phyloP scores from a whole-genome alignment of 805 yeast species.

The Kluyveromyces nonfermentans region DNA sequence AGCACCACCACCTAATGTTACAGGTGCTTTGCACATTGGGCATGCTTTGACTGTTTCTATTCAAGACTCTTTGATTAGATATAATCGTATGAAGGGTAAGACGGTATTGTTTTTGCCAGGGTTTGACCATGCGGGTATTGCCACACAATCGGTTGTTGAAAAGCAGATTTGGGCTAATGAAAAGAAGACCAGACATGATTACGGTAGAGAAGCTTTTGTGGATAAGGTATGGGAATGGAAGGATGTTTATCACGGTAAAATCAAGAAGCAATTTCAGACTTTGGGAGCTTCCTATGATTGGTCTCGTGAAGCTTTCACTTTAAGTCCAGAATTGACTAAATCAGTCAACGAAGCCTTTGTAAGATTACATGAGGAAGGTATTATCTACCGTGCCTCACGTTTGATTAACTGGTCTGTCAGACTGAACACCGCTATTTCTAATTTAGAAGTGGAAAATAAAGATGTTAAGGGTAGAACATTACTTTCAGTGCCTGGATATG shows the following conservation, averaged over 20 bases:
- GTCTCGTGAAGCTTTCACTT: constrained; percentile 88
- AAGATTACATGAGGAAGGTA: constrained; percentile 85
- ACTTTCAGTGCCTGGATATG: constrained; percentile 82
- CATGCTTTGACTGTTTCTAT: constrained; percentile 93
- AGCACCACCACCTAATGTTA: constrained; percentile 98
- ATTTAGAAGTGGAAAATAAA: constrained; percentile 92
- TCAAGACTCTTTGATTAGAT: constrained; percentile 89
- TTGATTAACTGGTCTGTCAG: constrained; percentile 95
- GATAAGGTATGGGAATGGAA: constrained; percentile 98
- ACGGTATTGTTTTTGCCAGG: constrained; percentile 92
- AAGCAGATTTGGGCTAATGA: constrained; percentile 87
- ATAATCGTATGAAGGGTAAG: constrained; percentile 94
- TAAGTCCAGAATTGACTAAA: constrained; percentile 64
- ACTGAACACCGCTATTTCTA: constrained; percentile 89
- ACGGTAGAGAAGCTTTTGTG: constrained; percentile 83
- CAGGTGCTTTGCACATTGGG: constrained; percentile 98
- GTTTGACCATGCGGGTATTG: constrained; percentile 98
- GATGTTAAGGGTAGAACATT: constrained; percentile 74
- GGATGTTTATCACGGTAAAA: constrained; percentile 79
- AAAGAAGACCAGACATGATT: constrained; percentile 86
- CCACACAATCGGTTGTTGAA: constrained; percentile 97
- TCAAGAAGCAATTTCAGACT: constrained; percentile 72
- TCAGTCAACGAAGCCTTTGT: constrained; percentile 91
- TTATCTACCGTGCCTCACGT: constrained; percentile 87
- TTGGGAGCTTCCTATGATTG: constrained; percentile 98